These are phyloP conservation scores for Brettanomyces bruxellensis DNA, from an alignment of 805 yeast genomes.

Conservation along the genomic window DNA sequence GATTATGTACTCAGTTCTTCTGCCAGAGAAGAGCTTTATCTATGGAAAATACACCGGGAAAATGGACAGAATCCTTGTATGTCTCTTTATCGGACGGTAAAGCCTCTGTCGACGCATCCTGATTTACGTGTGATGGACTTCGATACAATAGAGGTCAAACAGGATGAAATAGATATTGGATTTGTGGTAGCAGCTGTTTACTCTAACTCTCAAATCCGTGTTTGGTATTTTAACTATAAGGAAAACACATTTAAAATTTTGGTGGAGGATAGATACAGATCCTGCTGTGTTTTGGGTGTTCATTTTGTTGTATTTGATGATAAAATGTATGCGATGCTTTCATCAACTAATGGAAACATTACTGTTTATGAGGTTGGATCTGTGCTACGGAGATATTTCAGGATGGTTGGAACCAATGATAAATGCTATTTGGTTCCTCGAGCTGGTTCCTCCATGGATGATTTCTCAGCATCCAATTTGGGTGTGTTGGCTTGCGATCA, in stretches of 20 bases:
- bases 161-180: slow-evolving; percentile 24
- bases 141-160: slow-evolving; percentile 33
- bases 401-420: background rate
- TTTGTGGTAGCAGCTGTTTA: slow-evolving; percentile 62
- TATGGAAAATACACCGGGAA: slow-evolving; percentile 54
- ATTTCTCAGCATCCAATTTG: slow-evolving; percentile 3
- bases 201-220: slow-evolving; percentile 70
- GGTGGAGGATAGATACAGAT: slow-evolving; percentile 45
- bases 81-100: slow-evolving; percentile 40
- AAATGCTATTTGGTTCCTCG: too few species aligned
- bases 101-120: slow-evolving; percentile 49
- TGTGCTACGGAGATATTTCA: slow-evolving; percentile 6
- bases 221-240: slow-evolving; percentile 44
- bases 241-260: slow-evolving; percentile 34
- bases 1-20: slow-evolving; percentile 47
- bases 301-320: slow-evolving; percentile 30
- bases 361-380: slow-evolving; percentile 48
- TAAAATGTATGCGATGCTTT: slow-evolving; percentile 34
- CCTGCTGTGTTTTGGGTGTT: slow-evolving; percentile 70
- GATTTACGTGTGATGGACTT: slow-evolving; percentile 91
- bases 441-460: too few species aligned
- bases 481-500: slow-evolving; percentile 28
- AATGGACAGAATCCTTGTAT: slow-evolving; percentile 28
- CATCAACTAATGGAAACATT: slow-evolving; percentile 81
- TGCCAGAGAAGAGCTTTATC: slow-evolving; percentile 79